Evolutionary conservation across 768 basidiomycete species (phyloP), one percentile per base, ranked within the genome.

Genomic region (Xanthoconium stramineum): DNA sequence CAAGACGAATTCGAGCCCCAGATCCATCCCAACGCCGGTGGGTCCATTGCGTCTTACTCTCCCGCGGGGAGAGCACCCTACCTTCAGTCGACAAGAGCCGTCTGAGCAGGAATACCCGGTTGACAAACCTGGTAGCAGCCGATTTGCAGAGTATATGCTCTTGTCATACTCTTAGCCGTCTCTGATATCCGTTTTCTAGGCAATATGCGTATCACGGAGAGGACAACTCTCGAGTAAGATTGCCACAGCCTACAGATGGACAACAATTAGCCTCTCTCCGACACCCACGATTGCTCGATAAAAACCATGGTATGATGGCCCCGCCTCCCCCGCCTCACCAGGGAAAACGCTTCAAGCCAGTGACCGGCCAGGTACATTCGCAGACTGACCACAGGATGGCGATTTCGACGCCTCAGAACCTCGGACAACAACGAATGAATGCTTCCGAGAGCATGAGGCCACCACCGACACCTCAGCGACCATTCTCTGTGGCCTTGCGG

Each of bases 31-130:
- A 4, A 83, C 82, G 1, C 84, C 86, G 17, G 55, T 81, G 12
- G 85, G 78, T 19, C 87, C 87, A 28, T 73, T 80, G 61, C 74
- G 90, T 67, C 76, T 91, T 36, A 91, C 89, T 3, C 75, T 90
- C 20, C 85, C 84, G 17, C 81, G 76, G 13, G 78, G 80, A 42
- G 86, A 86, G 62, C 79, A 79, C 43, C 69, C 61, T 20, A 52
- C 52, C 35, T 74, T 77, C 56, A 61, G 65, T 46, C 65, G 65
- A 42, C 73, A 66, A 58, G 69, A 72, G 37, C 32, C 50, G 7
- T 53, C 65, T 10, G 45, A 37, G 17, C 57, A 60, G 51, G 53
- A 54, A 19, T 53, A 60, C 35, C 47, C 52, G 5, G 37, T 33
- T 14, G 73, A 77, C 43, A 75, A 78, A 56, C 82, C 84, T 20